Evolutionary conservation across 805 yeast genomes (phyloP).

Genomic region (Lipomyces yamanashiensis): DNA sequence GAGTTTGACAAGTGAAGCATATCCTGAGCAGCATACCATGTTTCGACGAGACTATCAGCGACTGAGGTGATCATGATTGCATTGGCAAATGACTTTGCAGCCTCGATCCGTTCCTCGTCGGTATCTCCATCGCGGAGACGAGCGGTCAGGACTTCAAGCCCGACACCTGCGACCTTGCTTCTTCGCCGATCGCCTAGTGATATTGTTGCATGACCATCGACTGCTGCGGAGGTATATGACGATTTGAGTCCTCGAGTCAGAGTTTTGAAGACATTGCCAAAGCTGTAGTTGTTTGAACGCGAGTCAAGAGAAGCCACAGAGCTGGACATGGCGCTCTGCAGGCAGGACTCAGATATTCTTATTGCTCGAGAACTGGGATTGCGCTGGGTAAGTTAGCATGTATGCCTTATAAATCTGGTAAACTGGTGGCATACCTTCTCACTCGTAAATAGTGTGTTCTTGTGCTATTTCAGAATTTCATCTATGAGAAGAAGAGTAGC

Average conservation of each 20-base stretch:
- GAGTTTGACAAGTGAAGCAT: conserved; percentile 51
- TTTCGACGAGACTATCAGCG: conserved; percentile 61
- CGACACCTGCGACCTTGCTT: conserved; percentile 18
- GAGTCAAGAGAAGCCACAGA: neutral
- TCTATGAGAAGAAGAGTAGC: too few species aligned
- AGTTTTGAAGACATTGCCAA: conserved; percentile 43
- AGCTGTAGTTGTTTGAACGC: conserved; percentile 3
- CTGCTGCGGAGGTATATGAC: conserved; percentile 35
- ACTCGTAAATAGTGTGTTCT: too few species aligned
- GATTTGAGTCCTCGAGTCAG: conserved; percentile 41
- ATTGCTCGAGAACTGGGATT: too few species aligned
- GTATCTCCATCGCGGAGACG: conserved; percentile 26
- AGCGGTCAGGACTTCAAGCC: conserved; percentile 14
- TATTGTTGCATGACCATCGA: conserved; percentile 36
- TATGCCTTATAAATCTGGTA: too few species aligned
- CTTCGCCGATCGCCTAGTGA: conserved; percentile 40
- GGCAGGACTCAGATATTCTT: neutral
- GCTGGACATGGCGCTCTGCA: neutral
- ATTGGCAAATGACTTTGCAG: conserved; percentile 57
- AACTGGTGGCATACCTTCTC: too few species aligned
- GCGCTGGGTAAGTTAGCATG: too few species aligned
- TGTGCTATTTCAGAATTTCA: too few species aligned
- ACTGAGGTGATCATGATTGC: conserved; percentile 58
- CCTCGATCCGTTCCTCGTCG: conserved; percentile 48
- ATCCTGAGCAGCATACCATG: conserved; percentile 72